phyloP scores from a whole-genome alignment of 345 rosid genomes.

The Acer saccharum region DNA sequence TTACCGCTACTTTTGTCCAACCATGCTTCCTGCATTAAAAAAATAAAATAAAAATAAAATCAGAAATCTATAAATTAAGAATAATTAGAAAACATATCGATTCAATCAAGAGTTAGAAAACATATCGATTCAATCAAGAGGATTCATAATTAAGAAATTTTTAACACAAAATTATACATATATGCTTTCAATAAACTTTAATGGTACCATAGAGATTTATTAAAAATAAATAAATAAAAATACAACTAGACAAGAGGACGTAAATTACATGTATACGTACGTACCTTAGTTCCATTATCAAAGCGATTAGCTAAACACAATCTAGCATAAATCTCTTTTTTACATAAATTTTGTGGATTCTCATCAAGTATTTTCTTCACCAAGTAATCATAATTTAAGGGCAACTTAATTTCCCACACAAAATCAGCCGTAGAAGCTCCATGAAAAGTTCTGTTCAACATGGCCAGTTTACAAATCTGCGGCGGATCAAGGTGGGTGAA shows the following conservation, averaged over 20 bases:
- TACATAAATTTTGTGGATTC: slow-evolving; percentile 31
- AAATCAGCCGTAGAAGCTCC: slow-evolving; percentile 74
- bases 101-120: neutral
- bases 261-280: neutral
- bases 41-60: neutral
- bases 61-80: neutral
- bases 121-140: neutral
- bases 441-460: slow-evolving; percentile 56
- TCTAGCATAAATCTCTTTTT: slow-evolving; percentile 67
- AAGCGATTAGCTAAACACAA: slow-evolving; percentile 60
- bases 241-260: neutral
- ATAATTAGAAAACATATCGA: neutral
- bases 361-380: slow-evolving; percentile 46
- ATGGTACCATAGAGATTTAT: neutral
- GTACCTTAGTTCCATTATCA: slow-evolving; percentile 75
- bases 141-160: neutral
- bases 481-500: slow-evolving; percentile 71
- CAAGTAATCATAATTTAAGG: slow-evolving; percentile 67
- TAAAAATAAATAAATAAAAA: no score
- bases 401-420: slow-evolving; percentile 85
- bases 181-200: neutral
- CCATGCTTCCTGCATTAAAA: slow-evolving; percentile 61
- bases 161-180: neutral
- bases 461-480: slow-evolving; percentile 75
- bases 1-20: slow-evolving; percentile 78